Evolutionary conservation across 2,329 filamentous ascomycete species (phyloP), one percentile per base, ranked within the genome.

Genomic region (Periconia macrospinosa): DNA sequence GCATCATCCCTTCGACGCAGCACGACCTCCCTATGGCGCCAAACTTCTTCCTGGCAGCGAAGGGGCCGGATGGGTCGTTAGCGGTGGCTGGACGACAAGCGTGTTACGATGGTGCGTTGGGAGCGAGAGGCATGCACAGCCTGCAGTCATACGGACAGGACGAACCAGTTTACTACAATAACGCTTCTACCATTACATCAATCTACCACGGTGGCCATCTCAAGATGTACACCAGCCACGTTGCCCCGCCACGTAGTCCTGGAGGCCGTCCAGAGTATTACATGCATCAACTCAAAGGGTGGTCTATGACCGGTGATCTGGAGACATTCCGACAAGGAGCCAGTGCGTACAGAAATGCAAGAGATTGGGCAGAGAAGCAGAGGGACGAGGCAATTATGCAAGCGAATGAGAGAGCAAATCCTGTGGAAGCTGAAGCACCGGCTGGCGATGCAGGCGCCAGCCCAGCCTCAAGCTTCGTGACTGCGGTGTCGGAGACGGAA

Each of bases 1-100:
- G 41, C 14, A 72, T 75, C 46, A 54, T 71, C 17, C 69, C 69
- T 53, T 71, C 61, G 27, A 69, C 58, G 15, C 54, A 66, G 40
- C 20, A 59, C 17, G 49, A 63, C 35, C 55, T 56, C 33, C 58
- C 58, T 15, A 57, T 62, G 15, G 43, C 53, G 37, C 65, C 62
- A n/a, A 71, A 66, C 30, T 41, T 78, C 52, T 79, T 79, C 53
- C 18, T 79, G 72, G 70, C 1, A 73, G 70, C 9, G 50, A 71
- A 50, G 71, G 71, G 3, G 63, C 47, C 6, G 65, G 46, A 14
- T n/a, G n/a, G n/a, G n/a, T n/a, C n/a, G n/a, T n/a, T n/a, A n/a
- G n/a, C n/a, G n/a, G 63, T 69, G 2, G 61, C 61, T 57, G 53
- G 53, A 55, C 63, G 61, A 55, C 57, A 65, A 52, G 63, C 64